Evolutionary conservation across 2,329 filamentous ascomycete genomes (phyloP).

Genomic region (Fusarium irregulare): DNA sequence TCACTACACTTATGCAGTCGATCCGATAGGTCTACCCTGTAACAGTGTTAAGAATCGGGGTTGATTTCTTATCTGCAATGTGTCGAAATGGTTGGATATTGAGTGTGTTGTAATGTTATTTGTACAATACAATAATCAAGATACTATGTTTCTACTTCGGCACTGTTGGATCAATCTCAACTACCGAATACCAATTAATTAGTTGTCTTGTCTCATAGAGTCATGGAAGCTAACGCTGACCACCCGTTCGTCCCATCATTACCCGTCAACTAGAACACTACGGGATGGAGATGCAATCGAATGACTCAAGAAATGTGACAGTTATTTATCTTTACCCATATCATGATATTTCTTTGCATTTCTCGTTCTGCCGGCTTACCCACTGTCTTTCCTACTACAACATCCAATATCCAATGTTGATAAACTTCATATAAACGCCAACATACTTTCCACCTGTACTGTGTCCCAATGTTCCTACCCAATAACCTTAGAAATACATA

Average conservation of each 20-base stretch:
- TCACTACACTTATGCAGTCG: conserved; percentile 38
- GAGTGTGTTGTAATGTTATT: background rate
- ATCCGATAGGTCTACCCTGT: conserved; percentile 28
- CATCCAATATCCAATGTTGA: background rate
- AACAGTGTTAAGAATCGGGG: conserved; percentile 14
- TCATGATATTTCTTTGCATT: background rate
- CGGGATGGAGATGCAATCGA: background rate
- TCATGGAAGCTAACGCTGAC: background rate
- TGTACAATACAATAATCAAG: background rate
- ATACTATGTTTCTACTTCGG: background rate
- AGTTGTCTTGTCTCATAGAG: background rate
- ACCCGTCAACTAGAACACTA: background rate
- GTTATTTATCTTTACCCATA: background rate
- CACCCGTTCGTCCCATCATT: conserved; percentile 2
- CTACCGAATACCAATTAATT: background rate
- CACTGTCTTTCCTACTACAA: background rate
- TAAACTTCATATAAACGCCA: background rate
- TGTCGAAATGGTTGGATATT: background rate
- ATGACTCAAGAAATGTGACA: background rate
- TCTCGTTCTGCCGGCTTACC: background rate
- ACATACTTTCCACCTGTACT: background rate
- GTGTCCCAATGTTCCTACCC: background rate
- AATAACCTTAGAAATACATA: background rate
- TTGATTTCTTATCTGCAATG: background rate
- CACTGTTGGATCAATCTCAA: background rate